Percentiles rank a stretch among this genome's conserved stretches.
These are phyloP conservation scores for Fusarium duplospermum DNA, from an alignment of 2,329 filamentous ascomycete genomes.

Conservation along the genomic window DNA sequence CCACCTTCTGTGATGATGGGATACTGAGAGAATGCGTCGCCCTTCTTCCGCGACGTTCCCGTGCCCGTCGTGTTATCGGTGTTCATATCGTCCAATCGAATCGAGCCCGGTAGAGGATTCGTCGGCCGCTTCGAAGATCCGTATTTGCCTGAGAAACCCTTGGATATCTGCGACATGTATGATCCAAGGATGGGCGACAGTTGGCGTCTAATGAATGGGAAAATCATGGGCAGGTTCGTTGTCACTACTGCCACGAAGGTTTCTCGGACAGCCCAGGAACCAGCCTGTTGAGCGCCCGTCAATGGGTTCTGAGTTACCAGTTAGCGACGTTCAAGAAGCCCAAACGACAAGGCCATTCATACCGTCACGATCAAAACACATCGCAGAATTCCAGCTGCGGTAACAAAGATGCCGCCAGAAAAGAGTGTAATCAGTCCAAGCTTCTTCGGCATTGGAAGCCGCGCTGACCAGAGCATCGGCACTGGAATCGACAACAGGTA, in stretches of 20 bases:
- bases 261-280: slow-evolving; percentile 52
- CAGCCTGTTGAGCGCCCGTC: slow-evolving; percentile 49
- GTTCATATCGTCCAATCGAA: slow-evolving; percentile 21
- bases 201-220: slow-evolving; percentile 50
- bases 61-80: neutral
- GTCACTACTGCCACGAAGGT: slow-evolving; percentile 53
- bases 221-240: slow-evolving; percentile 53
- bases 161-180: slow-evolving; percentile 3
- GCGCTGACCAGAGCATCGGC: slow-evolving; percentile 56
- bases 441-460: slow-evolving; percentile 48
- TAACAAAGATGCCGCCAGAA: slow-evolving; percentile 52
- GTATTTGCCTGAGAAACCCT: neutral
- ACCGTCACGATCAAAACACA: slow-evolving; percentile 50
- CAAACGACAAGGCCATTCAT: slow-evolving; percentile 10
- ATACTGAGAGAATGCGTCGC: slow-evolving; percentile 13
- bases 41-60: slow-evolving; percentile 3
- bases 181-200: slow-evolving; percentile 21
- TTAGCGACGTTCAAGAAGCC: slow-evolving; percentile 2
- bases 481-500: slow-evolving; percentile 67
- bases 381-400: slow-evolving; percentile 49
- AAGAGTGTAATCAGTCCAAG: slow-evolving; percentile 50
- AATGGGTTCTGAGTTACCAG: slow-evolving; percentile 45
- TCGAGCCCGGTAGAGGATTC: slow-evolving; percentile 25
- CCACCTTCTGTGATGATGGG: slow-evolving; percentile 9
- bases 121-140: slow-evolving; percentile 13